Percentiles rank a stretch among this genome's conserved stretches.
These are phyloP conservation scores for Saccharum spontaneum DNA, from an alignment of 176 grass and related monocot genomes.

Conservation along the genomic window DNA sequence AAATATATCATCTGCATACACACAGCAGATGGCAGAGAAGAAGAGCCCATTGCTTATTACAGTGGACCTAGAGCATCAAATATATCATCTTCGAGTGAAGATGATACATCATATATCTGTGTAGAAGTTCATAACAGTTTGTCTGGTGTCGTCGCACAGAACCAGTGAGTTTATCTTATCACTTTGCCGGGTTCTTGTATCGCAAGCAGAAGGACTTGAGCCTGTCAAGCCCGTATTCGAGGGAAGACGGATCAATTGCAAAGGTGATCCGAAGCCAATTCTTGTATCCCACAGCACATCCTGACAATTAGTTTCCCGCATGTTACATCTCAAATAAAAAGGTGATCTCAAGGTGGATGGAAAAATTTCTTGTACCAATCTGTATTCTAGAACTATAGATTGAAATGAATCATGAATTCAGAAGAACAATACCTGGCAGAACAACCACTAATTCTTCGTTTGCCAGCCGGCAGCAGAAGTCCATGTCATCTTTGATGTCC, in stretches of 20 bases:
- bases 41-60: background rate
- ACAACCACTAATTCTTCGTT: constrained; percentile 70
- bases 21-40: background rate
- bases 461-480: constrained; percentile 72
- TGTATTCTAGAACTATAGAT: background rate
- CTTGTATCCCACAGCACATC: constrained; percentile 61
- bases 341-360: background rate
- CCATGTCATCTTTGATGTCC: constrained; percentile 71
- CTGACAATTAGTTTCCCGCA: background rate
- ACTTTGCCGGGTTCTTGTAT: constrained; percentile 37
- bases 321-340: constrained; percentile 13
- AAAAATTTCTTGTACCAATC: background rate
- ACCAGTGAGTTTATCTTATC: background rate
- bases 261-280: constrained; percentile 75
- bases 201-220: constrained; percentile 55
- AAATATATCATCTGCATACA: background rate
- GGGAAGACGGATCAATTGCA: constrained; percentile 49
- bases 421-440: constrained; percentile 47
- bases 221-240: constrained; percentile 61
- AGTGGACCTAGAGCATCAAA: background rate
- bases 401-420: background rate
- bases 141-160: background rate
- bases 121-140: background rate
- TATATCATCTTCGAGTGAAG: constrained; percentile 33
- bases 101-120: background rate